These are phyloP conservation scores for Melastoma malabathricum DNA, from an alignment of 345 rosid species.

Conservation along the genomic window DNA sequence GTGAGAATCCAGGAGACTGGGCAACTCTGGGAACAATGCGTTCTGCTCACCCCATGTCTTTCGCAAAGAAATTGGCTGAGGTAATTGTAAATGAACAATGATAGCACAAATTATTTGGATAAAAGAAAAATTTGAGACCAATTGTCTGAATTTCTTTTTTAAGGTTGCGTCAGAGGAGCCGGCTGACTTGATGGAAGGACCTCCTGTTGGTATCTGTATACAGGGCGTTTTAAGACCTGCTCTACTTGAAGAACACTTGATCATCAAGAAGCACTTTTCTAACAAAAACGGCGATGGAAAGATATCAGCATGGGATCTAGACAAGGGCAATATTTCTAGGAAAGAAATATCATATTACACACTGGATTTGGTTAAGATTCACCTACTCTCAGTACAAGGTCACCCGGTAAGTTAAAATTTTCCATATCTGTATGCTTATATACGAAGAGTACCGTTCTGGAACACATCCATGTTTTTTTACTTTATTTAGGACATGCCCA, in stretches of 20 bases:
- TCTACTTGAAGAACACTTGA: constrained; percentile 57
- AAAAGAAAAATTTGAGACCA: neutral
- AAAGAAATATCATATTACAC: constrained; percentile 60
- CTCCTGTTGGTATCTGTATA: constrained; percentile 72
- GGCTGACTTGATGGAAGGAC: constrained; percentile 81
- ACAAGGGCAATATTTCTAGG: constrained; percentile 22
- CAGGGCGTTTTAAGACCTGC: constrained; percentile 77
- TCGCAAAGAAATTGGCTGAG: constrained; percentile 73
- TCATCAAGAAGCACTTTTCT: constrained; percentile 48
- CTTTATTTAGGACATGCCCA: constrained; percentile 12
- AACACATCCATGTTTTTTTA: neutral
- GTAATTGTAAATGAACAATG: constrained; percentile 13
- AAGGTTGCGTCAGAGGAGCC: constrained; percentile 78
- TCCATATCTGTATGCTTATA: neutral
- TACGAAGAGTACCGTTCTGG: neutral
- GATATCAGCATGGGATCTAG: constrained; percentile 22
- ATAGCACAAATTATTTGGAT: neutral
- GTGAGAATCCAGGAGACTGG: constrained; percentile 73
- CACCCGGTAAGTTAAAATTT: constrained; percentile 38
- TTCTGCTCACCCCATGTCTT: constrained; percentile 84
- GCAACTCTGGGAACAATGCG: constrained; percentile 85
- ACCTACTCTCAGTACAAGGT: constrained; percentile 67
- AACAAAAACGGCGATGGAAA: constrained; percentile 14
- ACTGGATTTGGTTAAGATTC: constrained; percentile 69
- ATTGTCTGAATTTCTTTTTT: constrained; percentile 7